Conservation (phyloP, 2,329 filamentous ascomycete genomes). For the Fusarium compactum region DNA sequence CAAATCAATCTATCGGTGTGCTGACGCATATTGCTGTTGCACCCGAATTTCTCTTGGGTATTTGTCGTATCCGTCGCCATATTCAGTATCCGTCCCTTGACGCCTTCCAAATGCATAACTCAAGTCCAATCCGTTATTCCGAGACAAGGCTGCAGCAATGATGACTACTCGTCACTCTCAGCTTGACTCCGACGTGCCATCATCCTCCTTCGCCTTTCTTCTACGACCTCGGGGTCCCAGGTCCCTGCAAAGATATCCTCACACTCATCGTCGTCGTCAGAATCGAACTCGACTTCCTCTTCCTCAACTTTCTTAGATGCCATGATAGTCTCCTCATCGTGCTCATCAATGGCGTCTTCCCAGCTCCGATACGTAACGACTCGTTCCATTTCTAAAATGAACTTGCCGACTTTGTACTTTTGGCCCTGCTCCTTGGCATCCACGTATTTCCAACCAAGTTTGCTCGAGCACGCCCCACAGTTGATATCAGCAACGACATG, state of each 20-base stretch:
- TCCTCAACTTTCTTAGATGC: conserved; percentile 23
- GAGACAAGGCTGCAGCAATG: conserved; percentile 15
- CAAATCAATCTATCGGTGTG: conserved; percentile 3
- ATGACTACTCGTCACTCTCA: conserved; percentile 22
- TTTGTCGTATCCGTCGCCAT: conserved; percentile 25
- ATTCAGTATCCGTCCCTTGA: conserved; percentile 32
- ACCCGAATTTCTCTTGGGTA: conserved; percentile 34
- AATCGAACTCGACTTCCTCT: conserved; percentile 67
- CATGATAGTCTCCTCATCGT: conserved; percentile 14
- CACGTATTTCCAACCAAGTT: conserved; percentile 77
- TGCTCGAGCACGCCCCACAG: conserved; percentile 66
- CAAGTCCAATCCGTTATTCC: conserved; percentile 3
- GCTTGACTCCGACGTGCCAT: conserved; percentile 46
- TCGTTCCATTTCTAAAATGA: conserved; percentile 72
- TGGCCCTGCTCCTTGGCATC: conserved; percentile 70
- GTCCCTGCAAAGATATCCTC: conserved; percentile 73
- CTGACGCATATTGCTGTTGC: conserved; percentile 15
- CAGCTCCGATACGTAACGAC: conserved; percentile 66
- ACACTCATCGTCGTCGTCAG: conserved; percentile 74
- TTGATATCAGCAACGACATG: conserved; percentile 74
- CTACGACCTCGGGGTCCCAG: conserved; percentile 68
- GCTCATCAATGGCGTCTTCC: conserved; percentile 54
- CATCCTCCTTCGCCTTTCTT: conserved; percentile 59
- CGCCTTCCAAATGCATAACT: conserved; percentile 35
- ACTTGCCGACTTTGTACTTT: conserved; percentile 77